These are phyloP conservation scores for Brassica juncea DNA, from an alignment of 345 rosid genomes.

Conservation along the genomic window DNA sequence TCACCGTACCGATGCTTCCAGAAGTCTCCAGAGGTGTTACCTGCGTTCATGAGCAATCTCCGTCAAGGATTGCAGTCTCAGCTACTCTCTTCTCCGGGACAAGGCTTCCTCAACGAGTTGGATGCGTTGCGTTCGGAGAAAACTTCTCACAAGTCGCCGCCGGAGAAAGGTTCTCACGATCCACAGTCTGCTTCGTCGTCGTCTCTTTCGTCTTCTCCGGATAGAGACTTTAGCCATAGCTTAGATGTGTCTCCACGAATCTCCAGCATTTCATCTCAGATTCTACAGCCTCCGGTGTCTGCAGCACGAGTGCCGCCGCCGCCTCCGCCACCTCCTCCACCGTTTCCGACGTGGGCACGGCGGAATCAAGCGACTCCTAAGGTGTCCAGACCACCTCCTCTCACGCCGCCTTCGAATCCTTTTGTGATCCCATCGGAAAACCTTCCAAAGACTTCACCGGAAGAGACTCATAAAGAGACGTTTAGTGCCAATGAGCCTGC, in stretches of 20 bases:
- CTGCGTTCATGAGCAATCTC: constrained; percentile 37
- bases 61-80: constrained; percentile 44
- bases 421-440: constrained; percentile 51
- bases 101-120: constrained; percentile 39
- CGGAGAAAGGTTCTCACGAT: constrained; percentile 23
- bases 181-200: constrained; percentile 36
- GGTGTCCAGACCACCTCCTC: constrained; percentile 53
- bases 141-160: constrained; percentile 34
- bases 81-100: constrained; percentile 38
- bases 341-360: constrained; percentile 38
- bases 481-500: constrained; percentile 12
- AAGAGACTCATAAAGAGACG: constrained; percentile 18
- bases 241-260: constrained; percentile 44
- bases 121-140: constrained; percentile 47
- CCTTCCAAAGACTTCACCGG: constrained; percentile 15
- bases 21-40: constrained; percentile 32
- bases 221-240: constrained; percentile 39
- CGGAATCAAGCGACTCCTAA: constrained; percentile 43
- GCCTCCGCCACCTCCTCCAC: constrained; percentile 40
- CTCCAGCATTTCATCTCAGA: constrained; percentile 38
- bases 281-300: constrained; percentile 30
- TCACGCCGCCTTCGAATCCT: constrained; percentile 75
- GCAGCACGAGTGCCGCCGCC: constrained; percentile 22
- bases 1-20: constrained; percentile 43
- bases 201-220: constrained; percentile 46